phyloP scores from a whole-genome alignment of 192 early-diverging fungal species.

The Linnemannia elongata region DNA sequence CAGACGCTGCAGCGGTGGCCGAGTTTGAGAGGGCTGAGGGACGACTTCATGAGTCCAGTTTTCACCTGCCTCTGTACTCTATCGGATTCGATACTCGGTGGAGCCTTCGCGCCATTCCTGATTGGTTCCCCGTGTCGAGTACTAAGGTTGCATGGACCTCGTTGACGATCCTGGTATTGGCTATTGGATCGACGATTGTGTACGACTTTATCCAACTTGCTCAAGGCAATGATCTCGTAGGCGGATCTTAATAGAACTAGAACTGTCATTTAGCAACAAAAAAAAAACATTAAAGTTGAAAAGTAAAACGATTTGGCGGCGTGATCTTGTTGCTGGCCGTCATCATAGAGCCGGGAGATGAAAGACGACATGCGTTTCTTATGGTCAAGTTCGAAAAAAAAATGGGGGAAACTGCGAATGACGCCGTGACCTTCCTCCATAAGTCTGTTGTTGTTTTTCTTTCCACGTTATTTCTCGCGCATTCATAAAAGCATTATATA shows the following conservation, averaged over 20 bases:
- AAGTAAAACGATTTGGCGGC: not conserved
- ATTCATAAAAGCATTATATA: too few relatives aligned
- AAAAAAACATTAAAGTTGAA: not conserved
- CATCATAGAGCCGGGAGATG: not conserved
- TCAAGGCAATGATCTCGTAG: conserved; percentile 55
- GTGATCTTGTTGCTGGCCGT: not conserved
- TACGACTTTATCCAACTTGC: conserved; percentile 68
- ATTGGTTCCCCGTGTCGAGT: conserved; percentile 17
- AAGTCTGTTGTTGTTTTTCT: too few relatives aligned
- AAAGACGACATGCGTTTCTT: too few relatives aligned
- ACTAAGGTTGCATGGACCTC: conserved; percentile 42
- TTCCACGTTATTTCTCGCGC: too few relatives aligned
- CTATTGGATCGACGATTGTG: conserved; percentile 63
- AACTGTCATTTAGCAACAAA: not conserved
- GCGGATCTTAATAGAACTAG: not conserved
- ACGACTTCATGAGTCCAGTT: not conserved
- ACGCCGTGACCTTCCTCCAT: too few relatives aligned
- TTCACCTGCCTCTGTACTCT: not conserved
- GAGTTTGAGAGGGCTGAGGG: not conserved
- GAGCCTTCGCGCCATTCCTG: conserved; percentile 23
- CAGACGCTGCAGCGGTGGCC: not conserved
- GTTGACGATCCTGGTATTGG: conserved; percentile 42
- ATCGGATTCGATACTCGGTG: conserved; percentile 13
- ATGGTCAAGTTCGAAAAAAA: too few relatives aligned
- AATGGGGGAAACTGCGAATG: too few relatives aligned